These are phyloP conservation scores for Candida alai DNA, from an alignment of 805 yeast species.

Conservation along the genomic window DNA sequence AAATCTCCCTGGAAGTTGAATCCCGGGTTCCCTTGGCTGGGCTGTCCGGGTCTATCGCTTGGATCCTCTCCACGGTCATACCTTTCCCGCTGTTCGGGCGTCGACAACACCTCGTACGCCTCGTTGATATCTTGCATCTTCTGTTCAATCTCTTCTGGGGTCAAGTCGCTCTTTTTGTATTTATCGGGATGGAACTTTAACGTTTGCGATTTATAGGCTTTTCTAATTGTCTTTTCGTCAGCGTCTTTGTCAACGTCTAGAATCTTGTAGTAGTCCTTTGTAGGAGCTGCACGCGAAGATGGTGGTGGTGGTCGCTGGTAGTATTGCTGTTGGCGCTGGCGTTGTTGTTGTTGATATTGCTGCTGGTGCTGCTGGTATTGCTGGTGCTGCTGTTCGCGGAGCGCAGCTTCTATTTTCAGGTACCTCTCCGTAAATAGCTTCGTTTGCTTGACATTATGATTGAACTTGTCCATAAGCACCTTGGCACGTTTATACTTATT, in stretches of 20 bases:
- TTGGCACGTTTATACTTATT: slow-evolving; percentile 38
- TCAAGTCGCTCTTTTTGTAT: slow-evolving; percentile 60
- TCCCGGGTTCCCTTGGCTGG: slow-evolving; percentile 14
- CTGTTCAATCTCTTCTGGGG: slow-evolving; percentile 65
- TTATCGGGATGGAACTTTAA: slow-evolving; percentile 92
- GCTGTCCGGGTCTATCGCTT: slow-evolving; percentile 32
- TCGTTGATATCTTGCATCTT: slow-evolving; percentile 91
- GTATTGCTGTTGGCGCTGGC: slow-evolving; percentile 28
- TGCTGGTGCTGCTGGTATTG: slow-evolving; percentile 45
- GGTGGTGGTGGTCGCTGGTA: slow-evolving; percentile 30
- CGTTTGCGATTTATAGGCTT: slow-evolving; percentile 75
- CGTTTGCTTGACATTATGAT: slow-evolving; percentile 36
- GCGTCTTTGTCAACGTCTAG: slow-evolving; percentile 68
- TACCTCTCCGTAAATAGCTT: slow-evolving; percentile 31
- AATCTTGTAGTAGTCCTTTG: slow-evolving; percentile 76
- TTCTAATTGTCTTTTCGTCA: slow-evolving; percentile 65
- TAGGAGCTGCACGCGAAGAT: slow-evolving; percentile 35
- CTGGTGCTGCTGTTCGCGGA: slow-evolving; percentile 37
- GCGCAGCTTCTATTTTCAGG: slow-evolving; percentile 28
- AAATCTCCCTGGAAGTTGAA: slow-evolving; percentile 12
- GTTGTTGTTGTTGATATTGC: slow-evolving; percentile 39
- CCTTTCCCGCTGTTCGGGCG: slow-evolving; percentile 55
- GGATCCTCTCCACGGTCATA: slow-evolving; percentile 67
- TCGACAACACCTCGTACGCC: slow-evolving; percentile 83
- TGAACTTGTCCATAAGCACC: slow-evolving; percentile 29